phyloP scores from a whole-genome alignment of 768 basidiomycete species.

The Lepiota venenata region DNA sequence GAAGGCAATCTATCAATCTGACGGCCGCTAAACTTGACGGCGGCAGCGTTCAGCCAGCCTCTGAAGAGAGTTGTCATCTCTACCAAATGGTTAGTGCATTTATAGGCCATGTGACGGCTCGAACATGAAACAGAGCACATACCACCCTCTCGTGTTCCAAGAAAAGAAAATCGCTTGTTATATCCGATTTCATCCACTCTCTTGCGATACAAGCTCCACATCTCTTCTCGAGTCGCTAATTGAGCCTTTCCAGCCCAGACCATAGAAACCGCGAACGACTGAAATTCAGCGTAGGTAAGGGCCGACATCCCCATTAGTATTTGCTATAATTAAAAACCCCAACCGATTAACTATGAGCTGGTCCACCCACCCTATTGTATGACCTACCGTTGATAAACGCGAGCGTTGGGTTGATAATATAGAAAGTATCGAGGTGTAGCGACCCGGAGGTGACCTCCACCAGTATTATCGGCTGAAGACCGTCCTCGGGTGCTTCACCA shows the following conservation, averaged over 20 bases:
- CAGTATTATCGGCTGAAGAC: conserved; percentile 32
- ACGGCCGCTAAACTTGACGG: conserved; percentile 33
- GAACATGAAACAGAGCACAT: too few relatives aligned
- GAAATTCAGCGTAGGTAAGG: conserved; percentile 34
- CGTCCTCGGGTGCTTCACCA: conserved; percentile 19
- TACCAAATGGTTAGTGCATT: conserved; percentile 1
- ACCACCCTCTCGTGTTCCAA: conserved; percentile 15
- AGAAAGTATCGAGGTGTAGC: conserved; percentile 37
- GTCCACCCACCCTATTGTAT: not conserved
- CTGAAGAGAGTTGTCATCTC: conserved; percentile 29
- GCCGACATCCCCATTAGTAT: conserved; percentile 37
- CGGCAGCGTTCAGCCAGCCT: conserved; percentile 38
- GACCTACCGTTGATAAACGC: conserved; percentile 33
- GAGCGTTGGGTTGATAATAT: conserved; percentile 43
- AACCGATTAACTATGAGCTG: not conserved
- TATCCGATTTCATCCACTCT: conserved; percentile 31
- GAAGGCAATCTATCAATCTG: conserved; percentile 19
- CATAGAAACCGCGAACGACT: conserved; percentile 32
- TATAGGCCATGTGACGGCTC: too few relatives aligned
- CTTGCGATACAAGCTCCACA: conserved; percentile 31
- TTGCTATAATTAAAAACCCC: conserved; percentile 26
- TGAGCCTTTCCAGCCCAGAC: conserved; percentile 34
- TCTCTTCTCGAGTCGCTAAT: conserved; percentile 26
- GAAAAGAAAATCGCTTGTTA: conserved; percentile 32
- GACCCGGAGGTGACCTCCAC: conserved; percentile 38